Evolutionary conservation across 108 stramenopile species (phyloP).

Genomic region (Nitzschia sp.): DNA sequence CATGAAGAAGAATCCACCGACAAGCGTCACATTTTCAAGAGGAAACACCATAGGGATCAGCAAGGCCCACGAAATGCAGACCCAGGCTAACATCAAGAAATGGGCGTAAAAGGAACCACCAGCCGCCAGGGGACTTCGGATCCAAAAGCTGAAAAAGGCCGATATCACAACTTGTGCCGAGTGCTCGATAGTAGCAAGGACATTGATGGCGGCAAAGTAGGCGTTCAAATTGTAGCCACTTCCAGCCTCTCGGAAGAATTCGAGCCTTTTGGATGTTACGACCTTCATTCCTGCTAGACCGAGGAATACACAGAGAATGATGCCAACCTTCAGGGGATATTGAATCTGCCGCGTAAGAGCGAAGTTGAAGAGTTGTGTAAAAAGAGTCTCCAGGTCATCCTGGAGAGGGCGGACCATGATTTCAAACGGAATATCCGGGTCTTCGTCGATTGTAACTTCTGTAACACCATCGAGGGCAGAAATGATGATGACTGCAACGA

Average conservation of each 20-base stretch:
- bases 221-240: conserved; percentile 40
- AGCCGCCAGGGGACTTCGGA: conserved; percentile 23
- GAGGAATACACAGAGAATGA: conserved; percentile 37
- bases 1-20: conserved; percentile 35
- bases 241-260: conserved; percentile 51
- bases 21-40: conserved; percentile 21
- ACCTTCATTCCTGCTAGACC: conserved; percentile 31
- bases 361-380: conserved; percentile 16
- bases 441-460: too few species aligned
- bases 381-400: background rate
- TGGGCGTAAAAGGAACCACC: conserved; percentile 12
- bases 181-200: conserved; percentile 39
- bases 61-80: conserved; percentile 40
- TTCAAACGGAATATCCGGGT: conserved; percentile 19
- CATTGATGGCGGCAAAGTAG: conserved; percentile 42
- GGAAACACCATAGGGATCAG: conserved; percentile 41
- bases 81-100: conserved; percentile 41
- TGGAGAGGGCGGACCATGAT: conserved; percentile 1
- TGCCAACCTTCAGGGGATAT: conserved; percentile 37
- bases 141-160: conserved; percentile 31
- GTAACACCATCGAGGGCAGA: too few species aligned
- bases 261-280: conserved; percentile 34
- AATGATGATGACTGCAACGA: too few species aligned
- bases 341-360: background rate
- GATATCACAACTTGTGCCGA: conserved; percentile 23